Evolutionary conservation across 1,284 basidiomycete species (phyloP), one percentile per base, ranked within the genome.

Genomic region (Cerioporus squamosus): DNA sequence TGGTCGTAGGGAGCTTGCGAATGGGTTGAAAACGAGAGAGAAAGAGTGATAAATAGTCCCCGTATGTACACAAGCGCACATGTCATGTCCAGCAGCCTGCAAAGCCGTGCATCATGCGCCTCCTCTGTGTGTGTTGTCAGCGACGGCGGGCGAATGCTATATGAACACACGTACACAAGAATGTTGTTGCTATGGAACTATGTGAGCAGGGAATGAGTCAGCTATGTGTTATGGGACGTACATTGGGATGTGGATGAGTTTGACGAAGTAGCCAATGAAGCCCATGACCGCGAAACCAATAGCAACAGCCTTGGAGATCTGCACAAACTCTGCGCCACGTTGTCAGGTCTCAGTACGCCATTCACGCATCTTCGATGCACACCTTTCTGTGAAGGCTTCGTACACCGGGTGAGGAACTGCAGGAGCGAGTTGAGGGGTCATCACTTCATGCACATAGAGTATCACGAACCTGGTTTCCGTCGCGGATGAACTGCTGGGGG

Each of bases 341-440:
- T 26, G 8, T 7, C 12, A 38, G 20, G 18, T 14, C 7, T 6
- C 17, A 17, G 12, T 15, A 8, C 5, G 15, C 18, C 10, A 31
- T 29, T 20, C 44, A 10, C 51, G 15, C 46, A 22, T 10, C 12
- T 48, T 9, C 4, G 58, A 15, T 6, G 33, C 59, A 51, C 17
- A 97, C 97, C 97, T 81, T 94, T 93, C 75, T 93, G 87, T 54
- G 94, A 94, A 53, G 97, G 97, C 81, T 99, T 99, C 64, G 95
- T 97, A 83, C 97, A 99, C 73, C 96, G 87, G 71, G 90, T 93
- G 68, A 99, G 79, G 81, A 99, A 98, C 95, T 97, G 70, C 5
- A 24, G 61, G 50, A 31, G 45, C 33, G 17, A 18, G 10, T 53
- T 20, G 40, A 26, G 22, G 18, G 38, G 42, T 43, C 57, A 33